Evolutionary conservation across 225 moss, liverwort and hornwort genomes (phyloP).

Genomic region (Thuidium tamariscinum): DNA sequence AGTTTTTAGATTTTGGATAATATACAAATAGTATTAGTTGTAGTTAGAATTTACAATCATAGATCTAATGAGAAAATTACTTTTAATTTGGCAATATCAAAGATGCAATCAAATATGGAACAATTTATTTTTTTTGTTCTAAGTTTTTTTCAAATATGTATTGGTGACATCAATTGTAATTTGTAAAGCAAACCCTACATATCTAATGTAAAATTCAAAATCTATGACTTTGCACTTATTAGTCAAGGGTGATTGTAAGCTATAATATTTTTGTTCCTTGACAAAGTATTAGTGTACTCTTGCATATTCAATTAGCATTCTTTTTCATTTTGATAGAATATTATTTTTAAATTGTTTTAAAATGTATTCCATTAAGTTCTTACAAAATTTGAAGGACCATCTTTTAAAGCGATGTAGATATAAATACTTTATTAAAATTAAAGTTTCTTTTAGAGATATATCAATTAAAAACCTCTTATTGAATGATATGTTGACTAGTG

Average conservation of each 20-base stretch:
- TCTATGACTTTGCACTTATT: too few relatives aligned
- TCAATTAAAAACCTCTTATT: too few relatives aligned
- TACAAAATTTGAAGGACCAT: neutral
- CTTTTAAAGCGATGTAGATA: neutral
- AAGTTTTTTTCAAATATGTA: neutral
- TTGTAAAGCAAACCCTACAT: too few relatives aligned
- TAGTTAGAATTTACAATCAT: neutral
- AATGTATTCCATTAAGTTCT: neutral
- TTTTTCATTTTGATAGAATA: too few relatives aligned
- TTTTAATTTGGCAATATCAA: neutral
- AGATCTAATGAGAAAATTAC: too few relatives aligned
- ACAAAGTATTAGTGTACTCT: too few relatives aligned
- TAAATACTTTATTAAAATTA: neutral
- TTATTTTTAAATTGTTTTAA: neutral
- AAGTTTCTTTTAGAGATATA: too few relatives aligned
- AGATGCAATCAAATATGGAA: neutral
- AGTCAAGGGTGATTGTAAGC: too few relatives aligned
- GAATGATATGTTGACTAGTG: too few relatives aligned
- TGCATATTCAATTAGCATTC: too few relatives aligned
- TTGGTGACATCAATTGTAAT: neutral
- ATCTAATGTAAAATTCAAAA: neutral
- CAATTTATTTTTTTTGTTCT: neutral
- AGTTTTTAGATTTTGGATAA: neutral
- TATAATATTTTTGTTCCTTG: too few relatives aligned
- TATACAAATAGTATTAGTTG: neutral